Conservation (phyloP, 1,284 basidiomycete species). For the Ustilago vetiveriae region DNA sequence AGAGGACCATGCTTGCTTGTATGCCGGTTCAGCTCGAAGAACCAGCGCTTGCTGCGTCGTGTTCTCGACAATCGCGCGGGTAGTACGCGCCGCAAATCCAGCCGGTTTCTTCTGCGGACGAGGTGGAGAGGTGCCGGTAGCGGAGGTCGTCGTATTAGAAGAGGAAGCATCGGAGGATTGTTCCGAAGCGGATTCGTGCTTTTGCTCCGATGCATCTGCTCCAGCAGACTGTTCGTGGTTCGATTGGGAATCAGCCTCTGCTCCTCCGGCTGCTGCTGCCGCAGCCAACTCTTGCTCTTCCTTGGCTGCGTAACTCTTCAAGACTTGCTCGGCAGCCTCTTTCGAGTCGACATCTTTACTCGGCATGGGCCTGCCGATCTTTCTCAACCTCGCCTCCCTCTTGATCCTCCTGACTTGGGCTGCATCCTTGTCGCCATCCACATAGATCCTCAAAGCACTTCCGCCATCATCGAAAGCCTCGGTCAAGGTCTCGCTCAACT, state of each 20-base stretch:
- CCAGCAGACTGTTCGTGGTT: constrained; percentile 9
- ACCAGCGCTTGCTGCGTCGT: constrained; percentile 55
- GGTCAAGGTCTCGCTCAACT: constrained; percentile 84
- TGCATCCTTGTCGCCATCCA: constrained; percentile 76
- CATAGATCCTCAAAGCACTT: constrained; percentile 71
- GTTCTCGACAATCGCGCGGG: constrained; percentile 40
- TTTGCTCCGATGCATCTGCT: background rate
- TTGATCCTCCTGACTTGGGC: constrained; percentile 71
- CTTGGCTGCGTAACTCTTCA: constrained; percentile 50
- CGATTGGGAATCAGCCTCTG: constrained; percentile 8
- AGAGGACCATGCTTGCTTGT: constrained; percentile 53
- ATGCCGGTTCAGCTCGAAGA: constrained; percentile 55
- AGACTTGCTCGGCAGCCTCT: constrained; percentile 47
- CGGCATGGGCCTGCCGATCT: constrained; percentile 62
- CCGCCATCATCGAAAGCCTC: constrained; percentile 95
- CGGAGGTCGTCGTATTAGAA: background rate
- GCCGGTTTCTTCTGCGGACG: constrained; percentile 44
- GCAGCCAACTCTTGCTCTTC: constrained; percentile 36
- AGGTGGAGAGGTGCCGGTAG: background rate
- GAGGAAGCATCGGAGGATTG: background rate
- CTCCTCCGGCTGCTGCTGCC: constrained; percentile 12
- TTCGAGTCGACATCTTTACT: constrained; percentile 56
- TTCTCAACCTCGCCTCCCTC: constrained; percentile 59
- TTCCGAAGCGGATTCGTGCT: background rate
- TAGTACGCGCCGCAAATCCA: constrained; percentile 59